Evolutionary conservation across 768 basidiomycete species (phyloP), one percentile per base, ranked within the genome.

Genomic region (Russula compacta): DNA sequence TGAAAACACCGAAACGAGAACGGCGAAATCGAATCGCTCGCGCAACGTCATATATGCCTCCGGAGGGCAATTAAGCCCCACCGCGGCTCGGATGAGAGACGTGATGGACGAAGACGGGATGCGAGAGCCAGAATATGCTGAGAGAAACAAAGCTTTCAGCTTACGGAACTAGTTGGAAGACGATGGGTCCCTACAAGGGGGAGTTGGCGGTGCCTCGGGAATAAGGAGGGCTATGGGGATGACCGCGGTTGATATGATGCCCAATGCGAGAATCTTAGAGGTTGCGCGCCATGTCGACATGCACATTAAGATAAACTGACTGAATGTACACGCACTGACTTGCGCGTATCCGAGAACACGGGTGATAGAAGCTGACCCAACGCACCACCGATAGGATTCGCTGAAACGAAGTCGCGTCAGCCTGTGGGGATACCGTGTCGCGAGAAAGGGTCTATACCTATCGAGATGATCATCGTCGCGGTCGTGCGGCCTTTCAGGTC

Each of bases 341-440:
- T 73, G 44, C 83, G 75, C 2, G 79, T 76, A 53, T 75, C 71
- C 12, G 55, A 55, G 33, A 83, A 73, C 15, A 86, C 71, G 1
- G 90, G 88, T 54, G 87, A 83, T 14, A 91, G 71, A 9, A 92
- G 69, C 69, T 91, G 88, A 0, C 84, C 88, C 0, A 92, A 60
- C 5, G 87, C 90, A 19, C 81, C 78, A 7, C 89, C 89, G 15
- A 92, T 64, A 0, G 88, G 88, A 71, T 89, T 89, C 3, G 86
- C 87, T 87, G 53, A 7, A 60, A 40, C 14, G 11, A 40, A 12
- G 10, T 44, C 35, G 11, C 10, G 35, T 66, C 21, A 58, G 2
- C 32, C 32, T 6, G 36, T 36, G 29, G n/a, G 14, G 29, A 8
- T 19, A n/a, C n/a, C 12, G 4, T 7, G 4, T 33, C 8, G 2